Evolutionary conservation across 2,329 filamentous ascomycete genomes (phyloP), one percentile per base, ranked within the genome.

Genomic region (Hymenoscyphus infarciens): DNA sequence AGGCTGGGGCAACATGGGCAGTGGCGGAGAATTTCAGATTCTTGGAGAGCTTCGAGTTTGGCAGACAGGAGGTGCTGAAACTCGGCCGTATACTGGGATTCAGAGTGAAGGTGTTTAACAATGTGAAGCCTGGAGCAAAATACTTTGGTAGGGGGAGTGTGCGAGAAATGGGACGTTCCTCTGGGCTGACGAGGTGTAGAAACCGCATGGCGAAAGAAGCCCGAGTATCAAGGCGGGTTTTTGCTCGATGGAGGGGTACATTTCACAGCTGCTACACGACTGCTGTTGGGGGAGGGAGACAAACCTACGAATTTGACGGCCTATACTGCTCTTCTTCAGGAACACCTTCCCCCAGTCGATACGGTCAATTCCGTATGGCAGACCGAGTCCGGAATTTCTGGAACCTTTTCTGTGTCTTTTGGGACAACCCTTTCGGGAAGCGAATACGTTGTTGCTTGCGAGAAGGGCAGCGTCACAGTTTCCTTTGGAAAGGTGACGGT

Each of bases 21-120:
- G 81, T 93, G 3, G 90, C 88, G 0, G 90, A 93, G 75, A 92
- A 93, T 75, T 89, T 85, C 72, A 82, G 90, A 58, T 92, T 86
- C 76, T 74, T 83, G 61, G 78, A 82, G 33, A 78, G 79, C 11
- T 86, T 85, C 70, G 63, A 74, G 13, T 82, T 82, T 68, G 88
- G 80, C 0, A 76, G 77, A 0, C 69, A 79, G 61, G 77, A 82
- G 66, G 75, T 84, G 8, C 73, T 80, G 64, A 75, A 79, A 56
- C 76, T 88, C 1, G 85, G 85, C 11, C 79, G 79, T 64, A 73
- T 87, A 1, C 75, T 83, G 2, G 77, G 81, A 15, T 88, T 89
- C 73, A 76, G 78, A 16, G 74, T 81, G 4, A 75, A 79, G 39
- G 72, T 81, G 61, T 77, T 79, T 64, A 73, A 71, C 1, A 75